Conservation (phyloP, 106 monocot genomes). For the Dioscorea zingiberensis region DNA sequence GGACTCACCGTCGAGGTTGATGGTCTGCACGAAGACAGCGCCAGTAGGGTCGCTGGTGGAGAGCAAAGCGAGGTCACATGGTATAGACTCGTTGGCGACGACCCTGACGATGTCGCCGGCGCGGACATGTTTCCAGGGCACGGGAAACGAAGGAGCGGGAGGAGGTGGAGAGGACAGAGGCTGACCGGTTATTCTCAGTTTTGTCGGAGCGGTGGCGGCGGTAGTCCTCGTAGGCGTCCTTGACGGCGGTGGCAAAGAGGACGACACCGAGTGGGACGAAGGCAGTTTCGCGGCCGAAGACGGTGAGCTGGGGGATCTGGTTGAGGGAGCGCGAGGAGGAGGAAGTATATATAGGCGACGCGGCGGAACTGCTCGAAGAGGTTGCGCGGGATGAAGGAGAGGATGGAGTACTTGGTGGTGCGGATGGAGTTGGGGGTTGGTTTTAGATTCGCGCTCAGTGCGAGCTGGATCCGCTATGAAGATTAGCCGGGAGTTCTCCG, state of each 20-base stretch:
- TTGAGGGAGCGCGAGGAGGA: slow-evolving; percentile 56
- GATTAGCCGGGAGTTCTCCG: slow-evolving; percentile 23
- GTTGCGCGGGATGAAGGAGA: slow-evolving; percentile 71
- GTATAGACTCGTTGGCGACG: slow-evolving; percentile 44
- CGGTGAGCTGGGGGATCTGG: slow-evolving; percentile 52
- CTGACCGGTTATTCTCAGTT: slow-evolving; percentile 58
- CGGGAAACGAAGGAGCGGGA: slow-evolving; percentile 26
- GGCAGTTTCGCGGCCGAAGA: slow-evolving; percentile 42
- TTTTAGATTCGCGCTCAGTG: neutral
- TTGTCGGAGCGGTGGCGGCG: slow-evolving; percentile 65
- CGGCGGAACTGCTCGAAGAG: slow-evolving; percentile 90
- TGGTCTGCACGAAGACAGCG: slow-evolving; percentile 60
- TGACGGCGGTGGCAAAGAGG: slow-evolving; percentile 65
- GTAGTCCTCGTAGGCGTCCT: slow-evolving; percentile 84
- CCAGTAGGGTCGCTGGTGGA: slow-evolving; percentile 60
- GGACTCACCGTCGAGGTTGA: slow-evolving; percentile 72
- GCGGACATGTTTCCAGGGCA: slow-evolving; percentile 56
- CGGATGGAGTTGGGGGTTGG: slow-evolving; percentile 35
- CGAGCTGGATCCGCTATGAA: slow-evolving; percentile 12
- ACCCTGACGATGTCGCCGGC: slow-evolving; percentile 61
- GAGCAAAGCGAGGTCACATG: slow-evolving; percentile 62
- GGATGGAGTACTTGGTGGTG: slow-evolving; percentile 48
- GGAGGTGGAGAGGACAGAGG: slow-evolving; percentile 22
- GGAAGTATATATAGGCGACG: slow-evolving; percentile 70
- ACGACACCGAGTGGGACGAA: slow-evolving; percentile 72